These are phyloP conservation scores for Pichia exigua DNA, from an alignment of 805 yeast species.

Conservation along the genomic window DNA sequence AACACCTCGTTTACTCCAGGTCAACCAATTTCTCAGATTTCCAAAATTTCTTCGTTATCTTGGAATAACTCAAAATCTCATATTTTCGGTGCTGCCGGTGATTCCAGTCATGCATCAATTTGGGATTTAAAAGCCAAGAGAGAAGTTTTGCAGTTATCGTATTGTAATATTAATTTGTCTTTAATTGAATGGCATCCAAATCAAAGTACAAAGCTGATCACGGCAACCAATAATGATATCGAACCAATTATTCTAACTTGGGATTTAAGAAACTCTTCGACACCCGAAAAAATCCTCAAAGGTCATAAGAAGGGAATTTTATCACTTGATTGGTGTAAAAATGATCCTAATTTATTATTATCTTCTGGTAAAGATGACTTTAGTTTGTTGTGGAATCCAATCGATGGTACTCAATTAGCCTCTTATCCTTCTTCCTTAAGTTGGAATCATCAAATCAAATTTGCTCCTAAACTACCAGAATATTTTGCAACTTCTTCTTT, in stretches of 20 bases:
- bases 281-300: constrained; percentile 67
- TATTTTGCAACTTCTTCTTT: constrained; percentile 82
- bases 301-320: constrained; percentile 88
- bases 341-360: constrained; percentile 68
- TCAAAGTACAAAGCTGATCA: constrained; percentile 75
- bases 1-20: constrained; percentile 60
- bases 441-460: constrained; percentile 86
- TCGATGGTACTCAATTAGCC: constrained; percentile 61
- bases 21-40: constrained; percentile 68
- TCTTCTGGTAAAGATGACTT: constrained; percentile 93
- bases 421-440: constrained; percentile 87
- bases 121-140: constrained; percentile 89
- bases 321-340: constrained; percentile 88
- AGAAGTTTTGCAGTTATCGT: constrained; percentile 80
- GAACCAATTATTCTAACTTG: constrained; percentile 79
- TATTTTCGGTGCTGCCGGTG: constrained; percentile 85
- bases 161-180: constrained; percentile 66
- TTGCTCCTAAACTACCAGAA: constrained; percentile 86
- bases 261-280: constrained; percentile 90
- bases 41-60: constrained; percentile 70
- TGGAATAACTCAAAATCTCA: constrained; percentile 85
- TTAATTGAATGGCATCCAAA: constrained; percentile 93
- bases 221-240: constrained; percentile 78
- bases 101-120: constrained; percentile 77
- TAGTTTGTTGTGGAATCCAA: constrained; percentile 86